A percentile compares a stretch with the other conserved stretches of the same genome.
These are phyloP conservation scores for Lactarius vividus DNA, from an alignment of 768 basidiomycete species.

Conservation along the genomic window DNA sequence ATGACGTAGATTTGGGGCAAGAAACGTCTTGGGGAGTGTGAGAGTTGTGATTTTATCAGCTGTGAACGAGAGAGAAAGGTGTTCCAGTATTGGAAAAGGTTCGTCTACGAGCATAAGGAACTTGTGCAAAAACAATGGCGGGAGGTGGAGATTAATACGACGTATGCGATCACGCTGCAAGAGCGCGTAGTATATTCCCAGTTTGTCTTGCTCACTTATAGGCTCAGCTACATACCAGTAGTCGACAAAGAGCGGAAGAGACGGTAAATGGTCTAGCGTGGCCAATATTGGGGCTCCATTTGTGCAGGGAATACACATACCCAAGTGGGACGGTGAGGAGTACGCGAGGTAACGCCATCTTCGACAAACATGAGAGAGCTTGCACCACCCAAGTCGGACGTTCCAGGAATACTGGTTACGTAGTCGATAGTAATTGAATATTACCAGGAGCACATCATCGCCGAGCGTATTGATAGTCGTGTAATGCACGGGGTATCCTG, in stretches of 20 bases:
- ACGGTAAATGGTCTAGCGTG: not conserved
- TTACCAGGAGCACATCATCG: not conserved
- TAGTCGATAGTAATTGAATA: not conserved
- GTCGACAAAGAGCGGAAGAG: not conserved
- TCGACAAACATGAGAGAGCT: not conserved
- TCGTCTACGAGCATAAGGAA: rapidly evolving
- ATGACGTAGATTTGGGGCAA: not conserved
- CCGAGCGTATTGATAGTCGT: not conserved
- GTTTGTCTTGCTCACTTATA: not conserved
- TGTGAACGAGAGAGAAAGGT: not conserved
- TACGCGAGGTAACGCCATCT: not conserved
- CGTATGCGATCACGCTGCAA: not conserved
- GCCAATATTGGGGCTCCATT: not conserved
- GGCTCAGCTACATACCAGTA: not conserved
- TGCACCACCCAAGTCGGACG: not conserved
- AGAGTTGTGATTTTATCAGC: not conserved
- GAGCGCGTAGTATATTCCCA: not conserved
- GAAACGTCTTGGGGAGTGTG: not conserved
- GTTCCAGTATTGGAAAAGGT: not conserved
- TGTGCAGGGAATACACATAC: not conserved
- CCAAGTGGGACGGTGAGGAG: not conserved
- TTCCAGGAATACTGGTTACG: not conserved
- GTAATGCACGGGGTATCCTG: not conserved
- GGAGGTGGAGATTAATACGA: not conserved
- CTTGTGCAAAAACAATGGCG: not conserved